Conservation (phyloP, 768 basidiomycete species). For the Boletus rufocinnamomeus region DNA sequence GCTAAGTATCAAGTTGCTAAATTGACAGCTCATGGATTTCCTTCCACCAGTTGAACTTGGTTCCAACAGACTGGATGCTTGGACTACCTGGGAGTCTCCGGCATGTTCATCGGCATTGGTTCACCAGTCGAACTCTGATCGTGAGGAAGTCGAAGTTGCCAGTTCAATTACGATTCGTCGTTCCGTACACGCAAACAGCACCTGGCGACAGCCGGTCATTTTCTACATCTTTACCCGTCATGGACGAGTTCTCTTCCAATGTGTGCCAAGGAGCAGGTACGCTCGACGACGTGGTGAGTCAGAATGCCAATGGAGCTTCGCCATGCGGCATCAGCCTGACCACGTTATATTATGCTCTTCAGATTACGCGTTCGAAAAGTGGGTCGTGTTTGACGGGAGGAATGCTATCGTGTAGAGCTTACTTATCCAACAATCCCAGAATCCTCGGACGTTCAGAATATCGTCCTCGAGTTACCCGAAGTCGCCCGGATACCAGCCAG, state of each 20-base stretch:
- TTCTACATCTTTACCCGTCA: slow-evolving; percentile 4
- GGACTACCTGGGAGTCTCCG: slow-evolving; percentile 5
- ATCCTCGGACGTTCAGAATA: slow-evolving; percentile 19
- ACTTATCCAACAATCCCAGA: slow-evolving; percentile 15
- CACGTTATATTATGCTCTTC: neutral
- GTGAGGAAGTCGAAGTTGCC: neutral
- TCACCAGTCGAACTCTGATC: neutral
- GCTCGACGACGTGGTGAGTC: slow-evolving; percentile 26
- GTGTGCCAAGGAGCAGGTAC: slow-evolving; percentile 2
- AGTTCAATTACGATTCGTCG: neutral
- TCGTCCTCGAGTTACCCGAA: slow-evolving; percentile 21
- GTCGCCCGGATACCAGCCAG: slow-evolving; percentile 31
- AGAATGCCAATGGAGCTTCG: neutral
- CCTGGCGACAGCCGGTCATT: neutral
- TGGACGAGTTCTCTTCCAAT: slow-evolving; percentile 5
- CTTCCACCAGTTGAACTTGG: neutral
- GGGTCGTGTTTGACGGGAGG: neutral
- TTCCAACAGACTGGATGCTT: slow-evolving; percentile 9
- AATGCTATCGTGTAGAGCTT: neutral
- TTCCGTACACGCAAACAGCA: neutral
- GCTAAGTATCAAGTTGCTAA: neutral
- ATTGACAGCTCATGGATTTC: neutral
- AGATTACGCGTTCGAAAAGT: slow-evolving; percentile 29
- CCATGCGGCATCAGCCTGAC: slow-evolving; percentile 1
- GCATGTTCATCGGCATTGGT: neutral